These are phyloP conservation scores for Albugo laibachii DNA, from an alignment of 352 stramenopile genomes.

Conservation along the genomic window DNA sequence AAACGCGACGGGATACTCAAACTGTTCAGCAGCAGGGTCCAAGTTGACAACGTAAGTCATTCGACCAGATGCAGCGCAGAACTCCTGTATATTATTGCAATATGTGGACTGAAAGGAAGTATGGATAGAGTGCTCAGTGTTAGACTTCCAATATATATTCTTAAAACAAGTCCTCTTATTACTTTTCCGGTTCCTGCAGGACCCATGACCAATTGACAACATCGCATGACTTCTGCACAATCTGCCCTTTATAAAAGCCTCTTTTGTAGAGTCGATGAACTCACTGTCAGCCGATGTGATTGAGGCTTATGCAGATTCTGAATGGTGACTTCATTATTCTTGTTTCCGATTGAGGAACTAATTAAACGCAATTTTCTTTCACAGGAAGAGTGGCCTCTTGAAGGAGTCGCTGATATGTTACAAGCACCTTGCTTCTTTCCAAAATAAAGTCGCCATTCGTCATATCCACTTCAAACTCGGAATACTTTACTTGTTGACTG, in stretches of 20 bases:
- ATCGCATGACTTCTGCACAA: conserved; percentile 31
- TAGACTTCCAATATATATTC: not conserved
- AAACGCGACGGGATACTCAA: conserved; percentile 79
- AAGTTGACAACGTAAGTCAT: conserved; percentile 94
- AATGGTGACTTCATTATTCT: too few species aligned
- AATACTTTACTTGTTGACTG: conserved; percentile 16
- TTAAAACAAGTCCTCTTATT: not conserved
- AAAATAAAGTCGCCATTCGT: conserved; percentile 2
- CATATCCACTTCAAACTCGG: conserved; percentile 41
- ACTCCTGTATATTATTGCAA: conserved; percentile 87
- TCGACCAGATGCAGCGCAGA: conserved; percentile 60
- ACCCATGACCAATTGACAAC: conserved; percentile 83
- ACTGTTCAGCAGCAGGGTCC: conserved; percentile 86
- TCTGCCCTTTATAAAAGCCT: too few species aligned
- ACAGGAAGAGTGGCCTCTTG: too few species aligned
- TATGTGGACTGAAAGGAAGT: conserved; percentile 60
- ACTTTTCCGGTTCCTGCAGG: conserved; percentile 84
- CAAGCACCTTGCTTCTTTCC: too few species aligned
- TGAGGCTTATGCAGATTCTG: too few species aligned
- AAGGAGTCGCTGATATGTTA: too few species aligned
- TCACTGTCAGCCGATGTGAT: too few species aligned
- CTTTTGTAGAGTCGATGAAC: too few species aligned
- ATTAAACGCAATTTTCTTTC: too few species aligned
- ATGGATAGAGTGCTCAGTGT: not conserved
- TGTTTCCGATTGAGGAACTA: too few species aligned